Evolutionary conservation across 2,329 filamentous ascomycete species (phyloP), one percentile per base, ranked within the genome.

Genomic region (Penicillium sp.): DNA sequence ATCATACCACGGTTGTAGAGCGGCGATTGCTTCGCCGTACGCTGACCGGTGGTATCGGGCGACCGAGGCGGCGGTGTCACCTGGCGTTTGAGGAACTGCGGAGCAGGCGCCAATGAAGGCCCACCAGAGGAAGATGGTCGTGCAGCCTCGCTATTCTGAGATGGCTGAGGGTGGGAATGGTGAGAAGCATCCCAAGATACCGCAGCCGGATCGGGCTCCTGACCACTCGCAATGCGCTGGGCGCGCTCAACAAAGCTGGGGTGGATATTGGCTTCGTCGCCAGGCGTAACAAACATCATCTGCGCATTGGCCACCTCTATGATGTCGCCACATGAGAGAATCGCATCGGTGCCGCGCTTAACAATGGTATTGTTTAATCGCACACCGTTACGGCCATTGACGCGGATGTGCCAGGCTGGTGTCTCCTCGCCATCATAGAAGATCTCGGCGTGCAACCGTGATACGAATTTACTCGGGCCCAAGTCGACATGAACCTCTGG

Each of bases 201-300:
- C n/a, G 68, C 60, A 34, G 69, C 65, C 18, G 61, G 62, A 38
- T 65, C 61, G 19, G 57, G 57, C 48, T 76, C 75, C 38, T 74
- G 71, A 2, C 73, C 74, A 44, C 70, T 72, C 8, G 73, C 74
- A 40, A 77, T 59, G 19, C 72, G 71, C 62, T 77, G 74, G n/a
- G 88, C 86, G 42, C 89, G 85, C 62, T 89, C 83, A 14, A 89
- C 81, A 67, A 88, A 91, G 65, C 77, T 83, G 19, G 81, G 81
- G 67, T 89, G 84, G 56, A 95, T 86, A 43, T 83, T 79, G 26
- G 91, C 80, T 23, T 84, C 83, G 52, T 89, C 87, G 23, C 84
- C 85, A 0, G 94, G 93, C n/a, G 96, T 84, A 44, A 97, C 90
- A 73, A 99, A 99, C 80, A 97, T 93, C 94, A 99, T 99, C 77